Base-by-base conservation (phyloP, 441 rosid genomes). In the Biscutella laevigata region DNA sequence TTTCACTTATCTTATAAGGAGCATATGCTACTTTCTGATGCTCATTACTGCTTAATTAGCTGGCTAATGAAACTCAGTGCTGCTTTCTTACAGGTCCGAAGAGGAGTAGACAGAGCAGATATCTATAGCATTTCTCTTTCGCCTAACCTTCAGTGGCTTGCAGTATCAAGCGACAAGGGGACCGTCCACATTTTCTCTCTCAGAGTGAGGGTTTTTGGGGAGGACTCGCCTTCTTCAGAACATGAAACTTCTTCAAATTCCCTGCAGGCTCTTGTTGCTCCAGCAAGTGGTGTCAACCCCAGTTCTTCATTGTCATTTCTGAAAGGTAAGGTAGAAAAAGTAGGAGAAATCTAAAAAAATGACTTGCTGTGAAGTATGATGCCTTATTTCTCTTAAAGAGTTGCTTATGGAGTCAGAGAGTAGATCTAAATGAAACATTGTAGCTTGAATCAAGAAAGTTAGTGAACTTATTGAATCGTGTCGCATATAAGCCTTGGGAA, bases 91-190 rank as follows among this genome's bases (percentile, higher is more conserved):
- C 61, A 87, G 95, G 94, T 87, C 25, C 79, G 90, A 62, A 80
- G 94, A 80, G 95, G 96, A 51, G 77, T 80, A 54, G 92, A 83
- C 62, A 76, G 85, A 74, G 95, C 96, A 53, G 94, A 85, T 56
- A 87, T 91, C 63, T 78, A 77, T 41, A 80, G 90, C 55, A 74
- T 91, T 71, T 71, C 95, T 36, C 77, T 84, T 50, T 87, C 96
- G 33, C 76, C 77, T 15, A 76, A 77, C 61, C 83, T 78, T 35
- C 95, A 84, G 69, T 87, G 98, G 96, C 61, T 90, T 58, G 90
- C 84, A 15, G 92, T 84, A 36, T 83, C 95, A 21, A 90, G 95
- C 61, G 88, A 83, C 57, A 84, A 83, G 75, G 92, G 90, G 16
- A 83, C 98, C 66, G 76, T 85, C 55, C 96, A 91, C 55, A 69